A percentile compares a stretch with the other conserved stretches of the same genome.
Conservation (phyloP, 2,329 filamentous ascomycete species). For the Colletotrichum sp. region DNA sequence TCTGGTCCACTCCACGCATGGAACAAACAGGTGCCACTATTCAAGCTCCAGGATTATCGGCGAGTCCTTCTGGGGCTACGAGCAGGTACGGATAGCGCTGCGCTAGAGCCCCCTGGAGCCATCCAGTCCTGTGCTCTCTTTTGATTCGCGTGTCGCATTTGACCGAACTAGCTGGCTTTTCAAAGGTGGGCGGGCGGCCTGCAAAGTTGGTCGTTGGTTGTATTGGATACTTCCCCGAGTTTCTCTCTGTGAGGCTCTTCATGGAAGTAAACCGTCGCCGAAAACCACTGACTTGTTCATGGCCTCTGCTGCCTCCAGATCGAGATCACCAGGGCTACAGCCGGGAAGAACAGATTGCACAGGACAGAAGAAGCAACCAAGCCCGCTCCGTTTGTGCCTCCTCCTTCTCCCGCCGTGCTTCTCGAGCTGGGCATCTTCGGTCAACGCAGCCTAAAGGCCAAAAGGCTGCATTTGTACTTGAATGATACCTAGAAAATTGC, state of each 20-base stretch:
- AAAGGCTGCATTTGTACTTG: background rate
- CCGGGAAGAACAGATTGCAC: background rate
- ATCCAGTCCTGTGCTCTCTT: background rate
- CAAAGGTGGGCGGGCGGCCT: background rate
- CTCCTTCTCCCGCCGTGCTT: background rate
- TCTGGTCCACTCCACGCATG: background rate
- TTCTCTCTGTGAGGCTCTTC: background rate
- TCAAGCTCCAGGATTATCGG: constrained; percentile 15
- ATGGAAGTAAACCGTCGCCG: background rate
- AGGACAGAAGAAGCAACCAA: background rate
- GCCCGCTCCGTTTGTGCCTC: background rate
- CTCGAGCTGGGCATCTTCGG: background rate
- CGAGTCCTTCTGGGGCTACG: constrained; percentile 2
- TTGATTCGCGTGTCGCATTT: background rate
- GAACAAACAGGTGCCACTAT: background rate
- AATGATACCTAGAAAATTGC: background rate
- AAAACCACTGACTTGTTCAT: background rate
- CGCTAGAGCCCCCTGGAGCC: background rate
- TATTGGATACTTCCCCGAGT: background rate
- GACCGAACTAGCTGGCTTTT: background rate
- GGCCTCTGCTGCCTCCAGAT: background rate
- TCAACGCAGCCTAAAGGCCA: background rate
- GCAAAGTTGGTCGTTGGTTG: background rate
- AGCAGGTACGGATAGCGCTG: background rate
- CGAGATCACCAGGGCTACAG: background rate